Percentiles rank a stretch among this genome's conserved stretches.
These are phyloP conservation scores for Rhizophlyctis rosea DNA, from an alignment of 192 early-diverging fungal genomes.

Conservation along the genomic window DNA sequence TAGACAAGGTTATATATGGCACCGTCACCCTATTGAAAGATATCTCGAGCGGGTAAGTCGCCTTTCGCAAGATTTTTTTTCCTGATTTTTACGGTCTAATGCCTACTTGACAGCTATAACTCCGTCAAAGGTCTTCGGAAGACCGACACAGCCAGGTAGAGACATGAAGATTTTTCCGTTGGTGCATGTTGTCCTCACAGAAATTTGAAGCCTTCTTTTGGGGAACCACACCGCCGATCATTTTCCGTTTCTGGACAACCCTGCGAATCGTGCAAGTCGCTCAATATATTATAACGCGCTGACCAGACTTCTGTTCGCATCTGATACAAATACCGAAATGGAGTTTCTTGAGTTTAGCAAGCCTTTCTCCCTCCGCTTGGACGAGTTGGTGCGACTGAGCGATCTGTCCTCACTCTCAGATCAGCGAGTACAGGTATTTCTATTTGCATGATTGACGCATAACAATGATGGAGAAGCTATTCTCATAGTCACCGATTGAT, in stretches of 20 bases:
- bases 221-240: constrained; percentile 69
- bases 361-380: constrained; percentile 59
- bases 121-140: constrained; percentile 74
- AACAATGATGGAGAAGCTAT: too few relatives aligned
- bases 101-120: constrained; percentile 52
- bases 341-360: constrained; percentile 72
- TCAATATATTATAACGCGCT: constrained; percentile 77
- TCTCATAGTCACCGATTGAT: too few relatives aligned
- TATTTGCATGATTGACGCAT: too few relatives aligned
- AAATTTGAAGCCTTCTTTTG: constrained; percentile 41
- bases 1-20: constrained; percentile 54
- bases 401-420: constrained; percentile 25
- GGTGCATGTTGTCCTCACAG: background rate
- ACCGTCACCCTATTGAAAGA: constrained; percentile 76
- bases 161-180: too few relatives aligned
- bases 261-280: constrained; percentile 56
- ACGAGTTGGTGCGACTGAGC: constrained; percentile 48
- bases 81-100: constrained; percentile 1
- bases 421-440: too few relatives aligned
- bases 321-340: constrained; percentile 53
- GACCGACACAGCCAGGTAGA: constrained; percentile 59
- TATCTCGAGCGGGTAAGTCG: constrained; percentile 43
- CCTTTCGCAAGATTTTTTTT: background rate
- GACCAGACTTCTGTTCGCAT: constrained; percentile 69
- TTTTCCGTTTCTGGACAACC: constrained; percentile 65